Evolutionary conservation across 805 yeast species (phyloP).

Genomic region (Schwanniomyces sp.): DNA sequence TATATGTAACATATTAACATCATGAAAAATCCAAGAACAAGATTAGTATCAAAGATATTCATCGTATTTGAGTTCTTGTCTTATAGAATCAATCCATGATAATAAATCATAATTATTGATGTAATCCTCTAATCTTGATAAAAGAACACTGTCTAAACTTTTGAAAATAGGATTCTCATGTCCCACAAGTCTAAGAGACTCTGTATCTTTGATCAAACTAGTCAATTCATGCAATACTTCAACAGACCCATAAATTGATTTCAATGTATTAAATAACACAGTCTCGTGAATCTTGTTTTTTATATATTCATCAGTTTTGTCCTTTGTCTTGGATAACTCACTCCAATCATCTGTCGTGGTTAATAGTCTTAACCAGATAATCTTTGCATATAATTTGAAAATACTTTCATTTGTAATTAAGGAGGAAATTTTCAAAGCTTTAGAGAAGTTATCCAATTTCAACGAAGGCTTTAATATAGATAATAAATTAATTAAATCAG

Average conservation of each 20-base stretch:
- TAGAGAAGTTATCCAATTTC: slow-evolving; percentile 17
- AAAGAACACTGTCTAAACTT: background rate
- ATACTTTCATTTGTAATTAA: slow-evolving; percentile 27
- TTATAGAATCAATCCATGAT: slow-evolving; percentile 20
- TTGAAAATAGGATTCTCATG: background rate
- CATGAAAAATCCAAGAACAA: background rate
- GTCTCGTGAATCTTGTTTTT: slow-evolving; percentile 42
- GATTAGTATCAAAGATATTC: background rate
- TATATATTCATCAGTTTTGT: slow-evolving; percentile 41
- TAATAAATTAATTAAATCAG: slow-evolving; percentile 52
- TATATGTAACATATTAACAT: background rate
- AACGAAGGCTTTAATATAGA: slow-evolving; percentile 42
- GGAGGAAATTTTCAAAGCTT: slow-evolving; percentile 54
- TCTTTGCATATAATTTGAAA: slow-evolving; percentile 18
- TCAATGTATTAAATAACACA: slow-evolving; percentile 43
- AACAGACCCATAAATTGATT: slow-evolving; percentile 18
- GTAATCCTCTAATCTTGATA: slow-evolving; percentile 2
- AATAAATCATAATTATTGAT: slow-evolving; percentile 2
- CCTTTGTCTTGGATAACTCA: slow-evolving; percentile 31
- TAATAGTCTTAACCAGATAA: slow-evolving; percentile 62
- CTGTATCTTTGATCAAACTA: slow-evolving; percentile 10
- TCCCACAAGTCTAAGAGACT: background rate
- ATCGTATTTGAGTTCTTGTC: slow-evolving; percentile 13
- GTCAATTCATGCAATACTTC: slow-evolving; percentile 12
- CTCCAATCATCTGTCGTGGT: slow-evolving; percentile 52